phyloP scores from a whole-genome alignment of 176 grass and related monocot species.

The Urochloa ruziziensis region DNA sequence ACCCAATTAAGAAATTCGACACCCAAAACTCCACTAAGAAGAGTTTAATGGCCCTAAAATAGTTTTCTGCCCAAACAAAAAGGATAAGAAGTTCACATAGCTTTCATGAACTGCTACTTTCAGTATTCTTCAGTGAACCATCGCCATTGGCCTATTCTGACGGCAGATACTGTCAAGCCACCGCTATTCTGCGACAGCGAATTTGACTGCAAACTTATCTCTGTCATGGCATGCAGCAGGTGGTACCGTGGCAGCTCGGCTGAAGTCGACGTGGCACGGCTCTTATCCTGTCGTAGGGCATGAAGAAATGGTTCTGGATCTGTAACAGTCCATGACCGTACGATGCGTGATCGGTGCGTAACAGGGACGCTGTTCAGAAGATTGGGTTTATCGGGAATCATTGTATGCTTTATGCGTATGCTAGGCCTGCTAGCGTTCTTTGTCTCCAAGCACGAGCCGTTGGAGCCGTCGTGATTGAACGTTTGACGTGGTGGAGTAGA shows the following conservation, averaged over 20 bases:
- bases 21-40: not conserved
- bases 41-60: not conserved
- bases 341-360: not conserved
- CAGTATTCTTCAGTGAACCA: not conserved
- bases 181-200: not conserved
- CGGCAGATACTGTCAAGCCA: not conserved
- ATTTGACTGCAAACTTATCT: not conserved
- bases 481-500: not conserved
- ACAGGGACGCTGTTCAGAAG: not conserved
- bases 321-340: not conserved
- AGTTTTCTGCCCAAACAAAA: not conserved
- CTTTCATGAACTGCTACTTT: too few relatives aligned
- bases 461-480: slow-evolving; percentile 13
- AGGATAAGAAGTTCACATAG: not conserved
- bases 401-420: not conserved
- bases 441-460: not conserved
- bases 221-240: not conserved
- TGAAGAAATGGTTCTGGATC: not conserved
- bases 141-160: not conserved
- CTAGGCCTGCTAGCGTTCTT: not conserved
- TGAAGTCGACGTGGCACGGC: not conserved
- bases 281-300: not conserved
- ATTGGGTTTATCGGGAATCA: not conserved
- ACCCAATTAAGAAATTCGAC: not conserved
- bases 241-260: not conserved